Evolutionary conservation across 345 rosid genomes (phyloP), one percentile per base, ranked within the genome.

Genomic region (Heritiera fomes): DNA sequence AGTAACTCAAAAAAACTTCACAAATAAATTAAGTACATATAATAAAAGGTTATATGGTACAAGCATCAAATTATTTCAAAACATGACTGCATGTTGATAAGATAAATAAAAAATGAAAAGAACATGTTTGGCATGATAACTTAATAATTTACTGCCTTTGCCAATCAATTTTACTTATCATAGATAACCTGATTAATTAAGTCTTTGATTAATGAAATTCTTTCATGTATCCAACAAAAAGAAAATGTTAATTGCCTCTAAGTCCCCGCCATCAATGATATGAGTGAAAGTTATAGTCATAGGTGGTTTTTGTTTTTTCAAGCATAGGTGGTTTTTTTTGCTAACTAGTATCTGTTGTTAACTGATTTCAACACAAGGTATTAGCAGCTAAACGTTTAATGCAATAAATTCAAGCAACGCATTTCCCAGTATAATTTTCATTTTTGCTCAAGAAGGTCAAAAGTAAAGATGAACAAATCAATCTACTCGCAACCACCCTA

Each of bases 81-180:
- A 53, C 75, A 55, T 72, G 75, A 53, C 62, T 72, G 53, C 75
- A 72, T 72, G 62, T 53, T 34, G 75, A 53, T 53, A 72, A 53
- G 4, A 72, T 34, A 10, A 72, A 50, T 13, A 50, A 71, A 71
- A 2, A 47, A 30, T 45, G 55, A 20, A 46, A 23, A 52, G 0
- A 32, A 52, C 61, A 52, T 8, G 45, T 32, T 71, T 52, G 62
- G 61, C 46, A 71, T 17, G 2, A 47, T 13, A 47, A 47, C 17
- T 23, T 18, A 28, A 12, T 62, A 30, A 28, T 30, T 62, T 30
- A 7, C 41, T 32, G 9, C 7, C n/a, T 53, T 53, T 53, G 11
- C 15, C 3, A 2, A 46, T 46, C 11, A 61, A 15, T 34, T 67
- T 28, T 40, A 34, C 38, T 34, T 34, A 34, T 34, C 38, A 1